Evolutionary conservation across 2,329 filamentous ascomycete genomes (phyloP).

Genomic region (Amylocarpus encephaloides): DNA sequence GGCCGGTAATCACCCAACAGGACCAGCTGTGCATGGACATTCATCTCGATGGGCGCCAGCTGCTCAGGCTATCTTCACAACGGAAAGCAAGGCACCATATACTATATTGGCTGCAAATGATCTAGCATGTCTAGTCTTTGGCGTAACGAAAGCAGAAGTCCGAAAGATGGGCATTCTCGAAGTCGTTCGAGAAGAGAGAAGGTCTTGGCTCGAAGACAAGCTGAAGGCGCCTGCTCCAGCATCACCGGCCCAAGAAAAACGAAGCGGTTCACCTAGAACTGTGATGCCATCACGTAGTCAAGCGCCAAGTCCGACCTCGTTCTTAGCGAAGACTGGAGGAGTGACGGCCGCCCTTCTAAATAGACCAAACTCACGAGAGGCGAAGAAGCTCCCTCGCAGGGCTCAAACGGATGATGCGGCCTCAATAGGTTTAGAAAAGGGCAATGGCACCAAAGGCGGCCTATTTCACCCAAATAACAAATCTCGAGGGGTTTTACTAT

Average conservation of each 20-base stretch:
- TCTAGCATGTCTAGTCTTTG: slow-evolving; percentile 93
- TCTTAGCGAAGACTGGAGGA: slow-evolving; percentile 59
- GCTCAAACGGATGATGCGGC: slow-evolving; percentile 60
- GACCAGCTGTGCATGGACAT: slow-evolving; percentile 71
- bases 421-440: slow-evolving; percentile 39
- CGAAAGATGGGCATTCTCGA: slow-evolving; percentile 92
- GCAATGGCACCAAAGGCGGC: slow-evolving; percentile 43
- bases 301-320: slow-evolving; percentile 34
- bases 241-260: slow-evolving; percentile 22
- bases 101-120: slow-evolving; percentile 96
- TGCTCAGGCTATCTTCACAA: slow-evolving; percentile 95
- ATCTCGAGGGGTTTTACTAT: slow-evolving; percentile 83
- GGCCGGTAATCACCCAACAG: slow-evolving; percentile 33
- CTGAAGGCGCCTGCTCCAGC: slow-evolving; percentile 58
- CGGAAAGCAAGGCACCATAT: slow-evolving; percentile 84
- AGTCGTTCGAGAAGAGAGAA: slow-evolving; percentile 82
- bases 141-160: slow-evolving; percentile 94
- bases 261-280: slow-evolving; percentile 18
- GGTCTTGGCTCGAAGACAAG: slow-evolving; percentile 85
- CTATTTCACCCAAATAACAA: slow-evolving; percentile 59
- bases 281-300: slow-evolving; percentile 18
- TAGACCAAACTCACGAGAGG: slow-evolving; percentile 58
- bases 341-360: slow-evolving; percentile 84
- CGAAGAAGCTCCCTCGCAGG: slow-evolving; percentile 41
- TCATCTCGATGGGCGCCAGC: slow-evolving; percentile 85